Evolutionary conservation across 257 asterid genomes (phyloP).

Genomic region (Nicotiana obtusifolia): DNA sequence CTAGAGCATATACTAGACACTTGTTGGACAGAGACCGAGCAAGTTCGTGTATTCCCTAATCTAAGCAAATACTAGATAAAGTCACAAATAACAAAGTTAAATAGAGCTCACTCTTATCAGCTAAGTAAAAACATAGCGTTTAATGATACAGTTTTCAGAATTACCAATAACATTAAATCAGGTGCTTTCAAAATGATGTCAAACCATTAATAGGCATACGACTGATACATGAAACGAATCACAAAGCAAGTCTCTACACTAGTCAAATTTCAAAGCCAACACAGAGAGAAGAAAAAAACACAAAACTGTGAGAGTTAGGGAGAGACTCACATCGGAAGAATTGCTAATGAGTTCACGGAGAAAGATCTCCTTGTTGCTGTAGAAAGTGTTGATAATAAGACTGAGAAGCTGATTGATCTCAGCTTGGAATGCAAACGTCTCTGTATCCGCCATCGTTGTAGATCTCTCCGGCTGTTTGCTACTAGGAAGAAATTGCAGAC

Average conservation of each 20-base stretch:
- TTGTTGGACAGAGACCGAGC: background rate
- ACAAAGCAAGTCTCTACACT: background rate
- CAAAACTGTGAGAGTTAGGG: background rate
- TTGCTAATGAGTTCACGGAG: conserved; percentile 54
- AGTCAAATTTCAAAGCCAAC: background rate
- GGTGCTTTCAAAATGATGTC: background rate
- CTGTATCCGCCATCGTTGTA: conserved; percentile 28
- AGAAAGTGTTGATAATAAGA: conserved; percentile 52
- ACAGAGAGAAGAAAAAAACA: background rate
- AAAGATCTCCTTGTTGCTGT: conserved; percentile 57
- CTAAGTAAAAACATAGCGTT: background rate
- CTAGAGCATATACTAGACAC: background rate
- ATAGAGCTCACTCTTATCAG: background rate
- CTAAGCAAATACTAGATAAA: background rate
- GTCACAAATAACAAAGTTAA: background rate
- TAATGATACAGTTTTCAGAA: background rate
- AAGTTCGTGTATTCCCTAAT: background rate
- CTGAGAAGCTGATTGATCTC: conserved; percentile 53
- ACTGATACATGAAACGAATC: background rate
- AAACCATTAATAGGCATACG: background rate
- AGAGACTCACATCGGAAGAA: conserved; percentile 45
- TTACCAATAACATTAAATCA: background rate
- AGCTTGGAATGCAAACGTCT: conserved; percentile 60
- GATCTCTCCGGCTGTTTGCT: background rate
- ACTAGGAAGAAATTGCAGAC: background rate